Conservation (phyloP, 257 asterid genomes). For the Solanum chaucha region DNA sequence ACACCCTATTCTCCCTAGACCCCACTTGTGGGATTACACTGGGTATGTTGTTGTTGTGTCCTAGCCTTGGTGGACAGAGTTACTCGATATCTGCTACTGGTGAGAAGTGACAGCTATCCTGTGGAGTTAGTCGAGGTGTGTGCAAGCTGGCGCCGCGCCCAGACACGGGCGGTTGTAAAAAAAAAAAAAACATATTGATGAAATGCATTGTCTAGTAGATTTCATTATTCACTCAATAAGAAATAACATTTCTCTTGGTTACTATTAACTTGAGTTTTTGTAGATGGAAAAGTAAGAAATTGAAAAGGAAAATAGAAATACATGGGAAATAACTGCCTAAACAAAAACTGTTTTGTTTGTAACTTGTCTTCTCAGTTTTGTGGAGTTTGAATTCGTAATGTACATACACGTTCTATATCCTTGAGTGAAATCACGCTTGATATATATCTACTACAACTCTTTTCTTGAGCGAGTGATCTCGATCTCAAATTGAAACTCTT, state of each 20-base stretch:
- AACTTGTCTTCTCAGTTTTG: neutral
- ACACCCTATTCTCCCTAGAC: neutral
- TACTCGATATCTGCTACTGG: neutral
- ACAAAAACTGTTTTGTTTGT: neutral
- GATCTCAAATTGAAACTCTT: neutral
- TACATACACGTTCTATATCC: neutral
- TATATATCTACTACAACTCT: neutral
- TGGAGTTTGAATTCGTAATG: neutral
- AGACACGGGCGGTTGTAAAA: too few species aligned
- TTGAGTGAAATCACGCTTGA: neutral
- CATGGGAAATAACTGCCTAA: neutral
- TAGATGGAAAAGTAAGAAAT: too few species aligned
- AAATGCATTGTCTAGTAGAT: too few species aligned
- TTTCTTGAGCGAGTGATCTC: neutral
- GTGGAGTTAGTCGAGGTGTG: too few species aligned
- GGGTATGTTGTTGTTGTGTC: neutral
- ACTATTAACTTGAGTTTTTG: too few species aligned
- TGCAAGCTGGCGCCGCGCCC: too few species aligned
- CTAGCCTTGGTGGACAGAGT: neutral
- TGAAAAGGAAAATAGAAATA: too few species aligned
- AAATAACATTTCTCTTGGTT: too few species aligned
- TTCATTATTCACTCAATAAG: too few species aligned
- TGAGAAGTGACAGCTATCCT: neutral
- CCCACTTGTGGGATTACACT: neutral
- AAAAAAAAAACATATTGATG: too few species aligned